Percentiles rank a stretch among this genome's conserved stretches.
These are phyloP conservation scores for Xylariaceae sp. DNA, from an alignment of 2,329 filamentous ascomycete genomes.

Conservation along the genomic window DNA sequence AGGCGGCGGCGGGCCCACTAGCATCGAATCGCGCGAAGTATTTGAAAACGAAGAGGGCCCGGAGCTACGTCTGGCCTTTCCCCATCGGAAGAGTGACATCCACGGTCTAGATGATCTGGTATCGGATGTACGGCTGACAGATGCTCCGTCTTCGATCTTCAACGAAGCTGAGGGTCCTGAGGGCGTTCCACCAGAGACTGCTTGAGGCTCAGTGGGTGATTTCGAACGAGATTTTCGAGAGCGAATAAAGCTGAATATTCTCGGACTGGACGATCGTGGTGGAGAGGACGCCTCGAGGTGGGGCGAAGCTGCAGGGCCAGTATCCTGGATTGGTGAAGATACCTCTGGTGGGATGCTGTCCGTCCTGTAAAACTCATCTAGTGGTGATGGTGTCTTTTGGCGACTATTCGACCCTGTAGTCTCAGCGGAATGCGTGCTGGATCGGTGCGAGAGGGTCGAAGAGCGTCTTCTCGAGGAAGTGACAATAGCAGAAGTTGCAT, in stretches of 20 bases:
- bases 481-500: conserved; percentile 50
- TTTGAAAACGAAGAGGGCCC: conserved; percentile 82
- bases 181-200: conserved; percentile 28
- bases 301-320: conserved; percentile 6
- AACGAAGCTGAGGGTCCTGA: conserved; percentile 33
- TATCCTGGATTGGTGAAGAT: conserved; percentile 13
- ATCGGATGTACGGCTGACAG: conserved; percentile 52
- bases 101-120: conserved; percentile 54
- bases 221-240: conserved; percentile 47
- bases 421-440: too few relatives aligned
- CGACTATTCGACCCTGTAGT: too few relatives aligned
- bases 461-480: conserved; percentile 54
- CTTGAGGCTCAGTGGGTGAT: conserved; percentile 42
- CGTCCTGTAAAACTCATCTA: conserved; percentile 47
- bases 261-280: conserved; percentile 31
- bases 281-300: conserved; percentile 13
- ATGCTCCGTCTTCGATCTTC: conserved; percentile 46
- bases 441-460: conserved; percentile 32
- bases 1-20: conserved; percentile 38
- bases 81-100: conserved; percentile 72
- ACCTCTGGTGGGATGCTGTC: conserved; percentile 41
- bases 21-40: conserved; percentile 83
- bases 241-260: conserved; percentile 38
- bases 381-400: conserved; percentile 30
- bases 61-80: conserved; percentile 53